These are phyloP conservation scores for Ajuga chamaepitys DNA, from an alignment of 257 asterid genomes.

Conservation along the genomic window DNA sequence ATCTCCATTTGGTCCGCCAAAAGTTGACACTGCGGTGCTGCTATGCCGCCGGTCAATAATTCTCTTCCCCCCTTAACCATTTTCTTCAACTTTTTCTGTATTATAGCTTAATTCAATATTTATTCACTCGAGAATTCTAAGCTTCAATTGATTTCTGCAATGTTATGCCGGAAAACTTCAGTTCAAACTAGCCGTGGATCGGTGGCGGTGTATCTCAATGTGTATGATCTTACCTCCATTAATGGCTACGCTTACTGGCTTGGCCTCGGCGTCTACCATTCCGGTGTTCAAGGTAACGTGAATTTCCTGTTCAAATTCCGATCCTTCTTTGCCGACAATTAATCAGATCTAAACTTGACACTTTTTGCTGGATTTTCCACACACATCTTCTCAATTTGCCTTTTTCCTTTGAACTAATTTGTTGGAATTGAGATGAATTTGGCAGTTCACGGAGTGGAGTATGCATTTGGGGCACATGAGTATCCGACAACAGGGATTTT, in stretches of 20 bases:
- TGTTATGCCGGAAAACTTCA: slow-evolving; percentile 63
- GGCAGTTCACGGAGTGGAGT: slow-evolving; percentile 58
- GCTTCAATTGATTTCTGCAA: slow-evolving; percentile 12
- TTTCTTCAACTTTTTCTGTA: neutral
- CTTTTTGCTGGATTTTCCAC: neutral
- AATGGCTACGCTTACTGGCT: slow-evolving; percentile 88
- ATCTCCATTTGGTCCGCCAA: neutral
- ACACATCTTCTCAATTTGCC: neutral
- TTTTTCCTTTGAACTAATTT: neutral
- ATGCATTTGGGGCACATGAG: slow-evolving; percentile 63
- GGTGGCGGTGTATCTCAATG: slow-evolving; percentile 64
- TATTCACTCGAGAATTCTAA: neutral
- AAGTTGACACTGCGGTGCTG: slow-evolving; percentile 7
- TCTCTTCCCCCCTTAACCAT: neutral
- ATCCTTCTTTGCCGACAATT: neutral
- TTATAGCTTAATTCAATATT: neutral
- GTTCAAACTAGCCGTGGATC: slow-evolving; percentile 48
- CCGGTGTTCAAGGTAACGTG: slow-evolving; percentile 73
- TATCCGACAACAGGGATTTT: slow-evolving; percentile 51
- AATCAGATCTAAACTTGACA: slow-evolving; percentile 21
- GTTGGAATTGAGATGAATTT: slow-evolving; percentile 2
- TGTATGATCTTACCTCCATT: slow-evolving; percentile 64
- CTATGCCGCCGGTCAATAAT: slow-evolving; percentile 13
- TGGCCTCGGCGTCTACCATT: slow-evolving; percentile 84
- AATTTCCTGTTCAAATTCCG: neutral